Evolutionary conservation across 306 rosid genomes (phyloP).

Genomic region (Pachyrhizus erosus): DNA sequence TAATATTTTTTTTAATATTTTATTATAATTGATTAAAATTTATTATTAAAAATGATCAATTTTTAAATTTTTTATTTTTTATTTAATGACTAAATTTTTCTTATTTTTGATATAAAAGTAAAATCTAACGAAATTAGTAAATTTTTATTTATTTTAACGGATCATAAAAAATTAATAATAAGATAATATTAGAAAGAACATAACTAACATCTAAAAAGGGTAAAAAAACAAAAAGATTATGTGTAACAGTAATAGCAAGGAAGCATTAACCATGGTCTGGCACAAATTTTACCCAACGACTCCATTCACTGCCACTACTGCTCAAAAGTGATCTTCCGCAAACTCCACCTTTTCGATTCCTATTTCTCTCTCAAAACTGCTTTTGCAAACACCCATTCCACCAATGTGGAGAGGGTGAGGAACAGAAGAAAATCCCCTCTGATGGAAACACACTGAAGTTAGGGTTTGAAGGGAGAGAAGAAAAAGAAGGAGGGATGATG

Average conservation of each 20-base stretch:
- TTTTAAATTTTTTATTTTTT: too few relatives aligned
- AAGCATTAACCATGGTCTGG: neutral
- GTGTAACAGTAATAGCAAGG: neutral
- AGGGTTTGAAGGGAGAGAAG: conserved; percentile 37
- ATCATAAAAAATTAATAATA: too few relatives aligned
- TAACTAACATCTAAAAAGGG: too few relatives aligned
- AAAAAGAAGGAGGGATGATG: conserved; percentile 49
- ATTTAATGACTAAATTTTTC: too few relatives aligned
- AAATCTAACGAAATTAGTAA: too few relatives aligned
- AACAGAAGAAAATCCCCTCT: neutral
- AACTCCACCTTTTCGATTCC: conserved; percentile 5
- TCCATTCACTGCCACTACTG: neutral
- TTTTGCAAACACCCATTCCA: neutral
- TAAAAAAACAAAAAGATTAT: neutral
- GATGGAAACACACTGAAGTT: conserved; percentile 47
- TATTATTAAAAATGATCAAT: too few relatives aligned
- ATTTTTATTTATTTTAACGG: too few relatives aligned
- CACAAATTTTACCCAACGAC: neutral
- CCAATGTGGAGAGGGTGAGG: conserved; percentile 4
- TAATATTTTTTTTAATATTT: too few relatives aligned
- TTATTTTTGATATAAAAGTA: too few relatives aligned
- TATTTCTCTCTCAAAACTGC: neutral
- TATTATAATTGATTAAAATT: too few relatives aligned
- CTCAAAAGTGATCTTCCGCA: neutral
- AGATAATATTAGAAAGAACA: too few relatives aligned